phyloP scores from a whole-genome alignment of 2,329 filamentous ascomycete genomes.

The Leptosphaerulina australis region DNA sequence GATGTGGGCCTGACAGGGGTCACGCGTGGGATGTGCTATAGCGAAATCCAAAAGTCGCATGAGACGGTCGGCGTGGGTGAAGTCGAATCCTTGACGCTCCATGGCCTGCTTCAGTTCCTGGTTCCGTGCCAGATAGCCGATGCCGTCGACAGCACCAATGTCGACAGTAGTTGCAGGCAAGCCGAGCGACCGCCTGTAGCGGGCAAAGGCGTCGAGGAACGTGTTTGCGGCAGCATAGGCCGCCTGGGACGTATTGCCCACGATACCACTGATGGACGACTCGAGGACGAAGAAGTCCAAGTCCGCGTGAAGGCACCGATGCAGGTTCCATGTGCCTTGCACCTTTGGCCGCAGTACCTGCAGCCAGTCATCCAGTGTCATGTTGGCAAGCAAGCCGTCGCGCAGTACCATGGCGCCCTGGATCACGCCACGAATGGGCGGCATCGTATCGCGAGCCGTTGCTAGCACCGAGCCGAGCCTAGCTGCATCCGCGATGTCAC shows the following conservation, averaged over 20 bases:
- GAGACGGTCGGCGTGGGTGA: neutral
- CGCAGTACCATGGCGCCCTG: constrained; percentile 38
- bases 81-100: neutral
- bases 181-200: too few relatives aligned
- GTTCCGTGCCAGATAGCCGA: too few relatives aligned
- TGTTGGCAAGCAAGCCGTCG: constrained; percentile 21
- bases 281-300: constrained; percentile 34
- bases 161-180: too few relatives aligned
- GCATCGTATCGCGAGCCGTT: constrained; percentile 13
- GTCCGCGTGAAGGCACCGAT: too few relatives aligned
- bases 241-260: constrained; percentile 47
- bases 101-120: neutral
- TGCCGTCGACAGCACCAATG: too few relatives aligned
- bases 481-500: neutral
- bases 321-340: constrained; percentile 41
- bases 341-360: constrained; percentile 38
- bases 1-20: neutral
- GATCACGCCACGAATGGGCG: constrained; percentile 35
- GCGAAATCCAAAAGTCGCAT: neutral
- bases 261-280: constrained; percentile 27
- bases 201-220: too few relatives aligned
- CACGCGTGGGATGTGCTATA: neutral
- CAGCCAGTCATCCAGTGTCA: constrained; percentile 19
- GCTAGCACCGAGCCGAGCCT: too few relatives aligned
- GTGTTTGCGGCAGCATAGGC: constrained; percentile 45